Evolutionary conservation across 306 rosid genomes (phyloP).

Genomic region (Corylus heterophylla): DNA sequence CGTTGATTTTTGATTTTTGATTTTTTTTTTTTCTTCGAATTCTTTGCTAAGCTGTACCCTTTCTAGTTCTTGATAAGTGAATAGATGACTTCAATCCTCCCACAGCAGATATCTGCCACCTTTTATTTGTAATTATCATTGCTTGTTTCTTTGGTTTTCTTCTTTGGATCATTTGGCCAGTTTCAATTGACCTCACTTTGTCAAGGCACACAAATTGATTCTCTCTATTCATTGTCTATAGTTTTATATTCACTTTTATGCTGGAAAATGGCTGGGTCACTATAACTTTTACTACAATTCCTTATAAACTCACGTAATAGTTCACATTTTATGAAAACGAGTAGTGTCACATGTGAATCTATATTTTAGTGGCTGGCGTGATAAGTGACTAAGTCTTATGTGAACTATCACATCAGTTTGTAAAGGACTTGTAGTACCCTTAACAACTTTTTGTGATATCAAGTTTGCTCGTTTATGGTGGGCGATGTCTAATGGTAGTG

Average conservation of each 20-base stretch:
- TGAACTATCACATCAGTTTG: too few species aligned
- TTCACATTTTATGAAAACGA: too few species aligned
- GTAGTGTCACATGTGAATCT: too few species aligned
- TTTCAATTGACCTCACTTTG: background rate
- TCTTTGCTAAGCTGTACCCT: background rate
- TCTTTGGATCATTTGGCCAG: background rate
- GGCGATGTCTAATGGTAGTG: too few species aligned
- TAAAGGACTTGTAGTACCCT: too few species aligned
- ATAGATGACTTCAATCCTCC: background rate
- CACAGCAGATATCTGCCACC: background rate
- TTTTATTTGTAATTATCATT: background rate
- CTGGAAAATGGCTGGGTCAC: too few species aligned
- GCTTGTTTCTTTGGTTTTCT: conserved; percentile 1
- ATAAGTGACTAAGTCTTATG: too few species aligned
- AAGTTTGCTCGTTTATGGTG: background rate
- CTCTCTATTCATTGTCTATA: background rate
- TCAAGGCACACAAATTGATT: background rate
- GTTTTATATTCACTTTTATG: background rate
- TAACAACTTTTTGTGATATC: background rate
- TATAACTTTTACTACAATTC: too few species aligned
- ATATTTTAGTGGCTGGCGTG: too few species aligned
- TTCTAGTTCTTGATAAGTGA: background rate
- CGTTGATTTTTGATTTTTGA: background rate
- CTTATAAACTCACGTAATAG: too few species aligned
- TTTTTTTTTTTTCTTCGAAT: background rate